Base-by-base conservation (phyloP, 2,329 filamentous ascomycete genomes). In the Diaporthe velutina region DNA sequence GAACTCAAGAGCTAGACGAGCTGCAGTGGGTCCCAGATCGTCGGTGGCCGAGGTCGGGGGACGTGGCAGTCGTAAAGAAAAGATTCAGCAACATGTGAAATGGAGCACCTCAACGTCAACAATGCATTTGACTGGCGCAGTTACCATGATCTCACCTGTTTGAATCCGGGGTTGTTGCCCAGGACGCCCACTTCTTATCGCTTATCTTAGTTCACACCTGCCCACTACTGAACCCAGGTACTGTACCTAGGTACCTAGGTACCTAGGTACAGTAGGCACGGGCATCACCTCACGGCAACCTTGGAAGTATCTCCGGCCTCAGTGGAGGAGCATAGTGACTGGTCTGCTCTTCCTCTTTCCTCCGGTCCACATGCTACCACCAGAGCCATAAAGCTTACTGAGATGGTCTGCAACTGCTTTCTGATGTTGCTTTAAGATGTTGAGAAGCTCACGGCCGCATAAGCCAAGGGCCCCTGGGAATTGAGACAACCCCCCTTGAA, bases 1-100 rank as follows among this genome's bases (percentile, higher is more conserved):
- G 45, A 54, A 10, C 8, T 17, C 33, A 22, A 52, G 45, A 64
- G 45, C 55, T 45, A 25, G 70, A 52, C 45, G n/a, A 64, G 38
- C 45, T 72, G 50, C 55, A n/a, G 57, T 72, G 70, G 70, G 54
- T 50, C 42, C 45, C 13, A 42, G 35, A 33, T 60, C 57, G 35
- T 64, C 45, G 19, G 54, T 22, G 33, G 45, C 57, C 64, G 64
- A 64, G 70, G 45, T 61, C 45, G 70, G 42, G 55, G 38, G 13
- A 22, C 25, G 70, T 22, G 33, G 30, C 33, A 45, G 30, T 60
- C 55, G 22, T 71, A 33, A 30, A 58, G 54, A 40, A 71, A 12
- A 50, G 61, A 28, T 30, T 22, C 42, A 28, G 40, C 35, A 15
- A 15, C 38, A 60, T 48, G 33, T 48, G 15, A 61, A 70, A 72